Conservation (phyloP, 306 rosid species). For the Erythrophleum fordii region DNA sequence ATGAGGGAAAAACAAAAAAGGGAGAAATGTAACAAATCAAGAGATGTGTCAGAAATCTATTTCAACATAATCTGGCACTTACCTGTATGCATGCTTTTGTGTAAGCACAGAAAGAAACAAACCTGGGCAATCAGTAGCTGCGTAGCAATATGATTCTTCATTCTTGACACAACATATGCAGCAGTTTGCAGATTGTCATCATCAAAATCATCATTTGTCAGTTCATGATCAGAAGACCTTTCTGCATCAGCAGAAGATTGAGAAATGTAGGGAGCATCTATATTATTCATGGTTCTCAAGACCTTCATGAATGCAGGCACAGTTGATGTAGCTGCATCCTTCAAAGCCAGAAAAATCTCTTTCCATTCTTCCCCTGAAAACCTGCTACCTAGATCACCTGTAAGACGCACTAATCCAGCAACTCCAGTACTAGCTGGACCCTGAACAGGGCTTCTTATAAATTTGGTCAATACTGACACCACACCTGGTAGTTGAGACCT, state of each 20-base stretch:
- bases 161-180: constrained; percentile 80
- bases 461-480: constrained; percentile 71
- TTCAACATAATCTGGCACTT: constrained; percentile 4
- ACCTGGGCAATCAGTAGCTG: constrained; percentile 94
- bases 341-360: constrained; percentile 74
- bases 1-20: not conserved
- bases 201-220: constrained; percentile 73
- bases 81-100: not conserved
- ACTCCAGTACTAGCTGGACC: constrained; percentile 94
- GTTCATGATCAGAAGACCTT: constrained; percentile 66
- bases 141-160: constrained; percentile 83
- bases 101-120: constrained; percentile 34
- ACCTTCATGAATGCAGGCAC: constrained; percentile 85
- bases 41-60: constrained; percentile 22
- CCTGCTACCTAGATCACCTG: constrained; percentile 72
- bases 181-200: constrained; percentile 90
- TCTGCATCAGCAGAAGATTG: constrained; percentile 58
- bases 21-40: constrained; percentile 25
- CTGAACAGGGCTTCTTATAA: constrained; percentile 84
- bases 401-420: constrained; percentile 78
- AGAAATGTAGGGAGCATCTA: constrained; percentile 58
- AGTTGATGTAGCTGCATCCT: constrained; percentile 75
- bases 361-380: constrained; percentile 86
- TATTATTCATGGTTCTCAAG: constrained; percentile 71
- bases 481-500: constrained; percentile 85